Percentiles rank a stretch among this genome's conserved stretches.
These are phyloP conservation scores for Rhinocladiella similis DNA, from an alignment of 2,329 filamentous ascomycete genomes.

Conservation along the genomic window DNA sequence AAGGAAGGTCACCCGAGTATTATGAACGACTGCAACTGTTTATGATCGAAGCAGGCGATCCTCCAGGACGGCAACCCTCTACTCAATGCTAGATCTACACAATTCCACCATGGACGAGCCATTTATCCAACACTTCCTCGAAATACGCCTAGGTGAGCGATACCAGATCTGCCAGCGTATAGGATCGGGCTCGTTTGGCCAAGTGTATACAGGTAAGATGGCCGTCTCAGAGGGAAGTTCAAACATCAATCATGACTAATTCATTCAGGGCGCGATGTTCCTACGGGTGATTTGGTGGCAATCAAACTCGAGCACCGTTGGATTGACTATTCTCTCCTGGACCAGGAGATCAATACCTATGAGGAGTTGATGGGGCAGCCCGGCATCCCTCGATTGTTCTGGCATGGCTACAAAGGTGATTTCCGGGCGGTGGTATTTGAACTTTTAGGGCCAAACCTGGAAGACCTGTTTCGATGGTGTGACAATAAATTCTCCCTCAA, in stretches of 20 bases:
- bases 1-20: no score
- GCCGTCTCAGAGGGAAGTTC: background rate
- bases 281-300: constrained; percentile 19
- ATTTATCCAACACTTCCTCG: background rate
- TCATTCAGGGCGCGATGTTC: background rate
- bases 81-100: no score
- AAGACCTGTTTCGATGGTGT: constrained; percentile 34
- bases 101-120: background rate
- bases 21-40: no score
- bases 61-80: no score
- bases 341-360: constrained; percentile 11
- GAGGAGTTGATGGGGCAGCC: background rate
- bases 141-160: background rate
- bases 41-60: no score
- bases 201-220: background rate
- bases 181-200: background rate
- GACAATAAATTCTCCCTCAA: constrained; percentile 33
- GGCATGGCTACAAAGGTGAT: constrained; percentile 21
- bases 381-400: constrained; percentile 18
- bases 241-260: background rate
- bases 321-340: background rate
- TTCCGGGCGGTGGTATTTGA: constrained; percentile 25
- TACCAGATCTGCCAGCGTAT: background rate
- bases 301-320: constrained; percentile 26
- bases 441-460: constrained; percentile 31